phyloP scores from a whole-genome alignment of 2,329 filamentous ascomycete species.

The Aspergillus terreus region DNA sequence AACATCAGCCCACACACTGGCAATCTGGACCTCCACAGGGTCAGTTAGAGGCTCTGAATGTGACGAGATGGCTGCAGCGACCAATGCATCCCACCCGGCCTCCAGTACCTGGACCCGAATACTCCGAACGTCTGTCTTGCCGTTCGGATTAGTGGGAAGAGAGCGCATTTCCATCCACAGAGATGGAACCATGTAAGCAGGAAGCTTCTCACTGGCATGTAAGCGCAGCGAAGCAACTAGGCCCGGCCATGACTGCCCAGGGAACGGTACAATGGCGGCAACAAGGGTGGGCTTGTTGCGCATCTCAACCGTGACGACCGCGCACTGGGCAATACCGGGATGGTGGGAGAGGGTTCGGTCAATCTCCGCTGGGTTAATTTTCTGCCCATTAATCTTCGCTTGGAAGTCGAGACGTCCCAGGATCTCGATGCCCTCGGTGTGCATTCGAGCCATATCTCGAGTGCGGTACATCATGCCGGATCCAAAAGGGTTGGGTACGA shows the following conservation, averaged over 20 bases:
- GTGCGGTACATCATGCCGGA: constrained; percentile 16
- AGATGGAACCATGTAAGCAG: not conserved
- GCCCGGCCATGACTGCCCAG: not conserved
- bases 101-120: not conserved
- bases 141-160: not conserved
- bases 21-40: not conserved
- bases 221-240: not conserved
- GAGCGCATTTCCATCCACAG: not conserved
- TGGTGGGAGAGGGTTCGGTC: not conserved
- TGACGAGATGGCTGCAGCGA: not conserved
- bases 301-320: constrained; percentile 3
- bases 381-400: constrained; percentile 59
- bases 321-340: not conserved
- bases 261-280: constrained; percentile 5
- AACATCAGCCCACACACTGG: constrained; percentile 3
- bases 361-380: constrained; percentile 51
- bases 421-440: constrained; percentile 14
- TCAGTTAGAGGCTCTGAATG: not conserved
- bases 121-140: not conserved
- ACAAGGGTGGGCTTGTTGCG: constrained; percentile 5
- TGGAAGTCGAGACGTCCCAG: constrained; percentile 58
- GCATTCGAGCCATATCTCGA: constrained; percentile 15
- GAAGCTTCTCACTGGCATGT: constrained; percentile 1
- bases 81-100: not conserved
- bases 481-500: constrained; percentile 11